Evolutionary conservation across 2,329 filamentous ascomycete species (phyloP), one percentile per base, ranked within the genome.

Genomic region (Arthrocladium fulminans): DNA sequence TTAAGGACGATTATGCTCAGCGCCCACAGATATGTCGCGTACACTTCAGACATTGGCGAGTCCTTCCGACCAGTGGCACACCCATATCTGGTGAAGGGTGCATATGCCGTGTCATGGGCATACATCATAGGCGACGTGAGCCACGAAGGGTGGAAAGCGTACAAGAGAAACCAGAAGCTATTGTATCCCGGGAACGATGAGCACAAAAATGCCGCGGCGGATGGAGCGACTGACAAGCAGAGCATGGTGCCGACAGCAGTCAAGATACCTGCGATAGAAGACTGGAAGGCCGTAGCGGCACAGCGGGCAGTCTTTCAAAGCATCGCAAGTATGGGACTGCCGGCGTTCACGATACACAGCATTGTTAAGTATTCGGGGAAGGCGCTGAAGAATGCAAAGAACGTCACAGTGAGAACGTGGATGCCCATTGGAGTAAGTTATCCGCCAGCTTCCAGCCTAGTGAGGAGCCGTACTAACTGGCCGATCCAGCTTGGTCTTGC

Each of bases 31-130:
- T 98, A 98, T 62, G 88, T 98, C 42, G 92, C 92, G 49, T 98
- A 98, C 66, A 97, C 92, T 0, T 89, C 84, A 17, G 90, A 97
- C 61, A 90, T 98, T 55, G 92, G 92, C 64, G 92, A 98, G 67
- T 94, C 86, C 0, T 98, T 98, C 69, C 81, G 92, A 1, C 92
- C 92, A 0, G 77, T 98, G 32, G 89, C 90, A 3, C 89, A 96
- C 63, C 90, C 88, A 0, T 81, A 76, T 60, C 69, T 94, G 2
- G 84, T 98, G 9, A 79, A 83, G 51, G 73, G 79, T 41, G 92
- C 92, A 4, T 98, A 98, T 63, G 90, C 80, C 42, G 73, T 98
- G 35, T 94, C 87, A 1, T 97, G 92, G 92, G 74, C 85, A 9
- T 98, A 98, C 62, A 78, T 98, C 19, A 67, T 88, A 12, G 90